Conservation (phyloP, 305 asterid genomes). For the Stenogyne calaminthoides region DNA sequence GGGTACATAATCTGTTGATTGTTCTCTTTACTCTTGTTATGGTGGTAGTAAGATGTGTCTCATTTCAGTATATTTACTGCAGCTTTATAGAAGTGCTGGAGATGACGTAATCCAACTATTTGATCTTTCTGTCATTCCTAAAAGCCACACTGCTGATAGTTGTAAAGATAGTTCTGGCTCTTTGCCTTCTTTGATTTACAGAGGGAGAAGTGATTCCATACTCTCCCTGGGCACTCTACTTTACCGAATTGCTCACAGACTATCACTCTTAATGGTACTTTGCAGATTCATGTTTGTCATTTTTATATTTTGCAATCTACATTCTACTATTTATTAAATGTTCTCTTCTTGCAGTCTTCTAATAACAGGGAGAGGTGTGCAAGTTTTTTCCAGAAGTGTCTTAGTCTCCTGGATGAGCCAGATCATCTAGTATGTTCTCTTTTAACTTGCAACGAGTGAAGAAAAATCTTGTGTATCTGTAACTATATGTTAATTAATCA, state of each 20-base stretch:
- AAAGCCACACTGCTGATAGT: conserved; percentile 54
- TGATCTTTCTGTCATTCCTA: conserved; percentile 90
- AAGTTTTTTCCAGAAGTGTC: conserved; percentile 78
- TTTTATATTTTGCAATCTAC: conserved; percentile 24
- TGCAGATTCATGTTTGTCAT: conserved; percentile 24
- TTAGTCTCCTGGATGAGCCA: conserved; percentile 82
- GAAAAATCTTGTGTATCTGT: conserved; percentile 9
- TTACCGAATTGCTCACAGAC: conserved; percentile 89
- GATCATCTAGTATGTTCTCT: conserved; percentile 72
- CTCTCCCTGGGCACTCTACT: conserved; percentile 86
- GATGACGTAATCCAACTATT: conserved; percentile 91
- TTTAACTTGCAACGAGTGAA: conserved; percentile 18
- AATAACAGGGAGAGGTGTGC: conserved; percentile 71
- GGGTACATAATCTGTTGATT: conserved; percentile 55
- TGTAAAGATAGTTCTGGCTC: conserved; percentile 64
- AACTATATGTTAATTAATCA: conserved; percentile 16
- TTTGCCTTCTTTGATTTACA: conserved; percentile 60
- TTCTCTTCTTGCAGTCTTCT: conserved; percentile 61
- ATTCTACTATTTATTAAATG: conserved; percentile 23
- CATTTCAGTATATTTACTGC: conserved; percentile 38
- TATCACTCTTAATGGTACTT: conserved; percentile 77
- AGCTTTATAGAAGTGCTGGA: conserved; percentile 91
- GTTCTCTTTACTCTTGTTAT: conserved; percentile 17
- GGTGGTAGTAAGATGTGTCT: conserved; percentile 24
- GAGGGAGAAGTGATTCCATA: conserved; percentile 82